A percentile compares a stretch with the other conserved stretches of the same genome.
Evolutionary conservation across 371 early-diverging fungal species (phyloP).

Genomic region (Sporodiniella umbellata): DNA sequence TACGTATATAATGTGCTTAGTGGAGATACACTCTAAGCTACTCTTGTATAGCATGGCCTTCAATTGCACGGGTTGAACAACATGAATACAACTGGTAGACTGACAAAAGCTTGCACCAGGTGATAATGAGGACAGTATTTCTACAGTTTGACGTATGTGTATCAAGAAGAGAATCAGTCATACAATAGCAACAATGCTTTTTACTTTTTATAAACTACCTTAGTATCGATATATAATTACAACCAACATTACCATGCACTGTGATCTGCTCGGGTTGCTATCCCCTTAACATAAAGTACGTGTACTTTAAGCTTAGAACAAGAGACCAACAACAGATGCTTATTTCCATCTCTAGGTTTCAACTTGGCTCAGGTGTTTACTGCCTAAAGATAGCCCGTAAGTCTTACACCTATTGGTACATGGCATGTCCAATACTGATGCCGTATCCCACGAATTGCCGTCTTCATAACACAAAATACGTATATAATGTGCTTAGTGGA

Average conservation of each 20-base stretch:
- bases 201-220: slow-evolving; percentile 1
- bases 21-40: slow-evolving; percentile 15
- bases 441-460: slow-evolving; percentile 16
- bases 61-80: slow-evolving; percentile 10
- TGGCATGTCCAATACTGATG: slow-evolving; percentile 1
- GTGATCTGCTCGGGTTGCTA: slow-evolving; percentile 14
- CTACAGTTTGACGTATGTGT: background rate
- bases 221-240: background rate
- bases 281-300: slow-evolving; percentile 16
- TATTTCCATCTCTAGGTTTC: slow-evolving; percentile 14
- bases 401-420: slow-evolving; percentile 2
- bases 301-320: slow-evolving; percentile 19
- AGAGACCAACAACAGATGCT: slow-evolving; percentile 17
- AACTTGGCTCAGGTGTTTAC: slow-evolving; percentile 19
- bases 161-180: background rate
- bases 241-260: slow-evolving; percentile 15
- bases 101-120: slow-evolving; percentile 13
- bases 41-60: slow-evolving; percentile 5
- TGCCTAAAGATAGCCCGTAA: slow-evolving; percentile 6
- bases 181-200: background rate
- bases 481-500: slow-evolving; percentile 18
- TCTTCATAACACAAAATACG: slow-evolving; percentile 18
- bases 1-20: slow-evolving; percentile 18
- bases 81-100: slow-evolving; percentile 10
- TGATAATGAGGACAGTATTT: background rate